Evolutionary conservation across 257 asterid genomes (phyloP).

Genomic region (Penstemon eatonii): DNA sequence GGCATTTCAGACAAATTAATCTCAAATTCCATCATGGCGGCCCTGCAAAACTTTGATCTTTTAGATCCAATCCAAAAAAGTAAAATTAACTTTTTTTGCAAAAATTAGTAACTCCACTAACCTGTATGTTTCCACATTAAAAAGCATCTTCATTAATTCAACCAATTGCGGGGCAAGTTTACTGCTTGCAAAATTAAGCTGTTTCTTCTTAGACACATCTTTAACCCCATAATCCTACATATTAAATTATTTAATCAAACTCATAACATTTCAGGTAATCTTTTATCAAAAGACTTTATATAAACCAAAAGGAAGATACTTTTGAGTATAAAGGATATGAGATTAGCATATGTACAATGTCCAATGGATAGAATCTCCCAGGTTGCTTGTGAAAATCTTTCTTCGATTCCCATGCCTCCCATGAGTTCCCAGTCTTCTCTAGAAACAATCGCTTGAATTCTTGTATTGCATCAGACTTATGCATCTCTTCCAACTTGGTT

Average conservation of each 20-base stretch:
- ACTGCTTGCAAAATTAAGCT: slow-evolving; percentile 55
- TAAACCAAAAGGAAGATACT: slow-evolving; percentile 8
- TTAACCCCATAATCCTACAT: slow-evolving; percentile 91
- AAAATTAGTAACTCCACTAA: slow-evolving; percentile 24
- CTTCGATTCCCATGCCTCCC: slow-evolving; percentile 82
- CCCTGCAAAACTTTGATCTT: slow-evolving; percentile 51
- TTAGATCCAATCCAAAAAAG: slow-evolving; percentile 29
- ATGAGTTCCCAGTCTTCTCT: slow-evolving; percentile 90
- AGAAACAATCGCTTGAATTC: slow-evolving; percentile 82
- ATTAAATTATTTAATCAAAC: slow-evolving; percentile 24
- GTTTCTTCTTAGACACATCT: slow-evolving; percentile 57
- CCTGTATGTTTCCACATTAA: slow-evolving; percentile 96
- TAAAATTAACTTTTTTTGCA: slow-evolving; percentile 18
- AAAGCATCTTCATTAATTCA: slow-evolving; percentile 90
- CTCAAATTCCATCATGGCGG: slow-evolving; percentile 99
- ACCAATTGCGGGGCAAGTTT: slow-evolving; percentile 68
- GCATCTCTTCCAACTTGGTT: slow-evolving; percentile 60
- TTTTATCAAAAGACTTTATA: neutral
- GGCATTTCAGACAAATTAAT: slow-evolving; percentile 99
- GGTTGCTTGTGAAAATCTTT: slow-evolving; percentile 78
- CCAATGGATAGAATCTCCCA: slow-evolving; percentile 86
- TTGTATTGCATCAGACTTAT: slow-evolving; percentile 62
- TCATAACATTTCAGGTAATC: slow-evolving; percentile 17
- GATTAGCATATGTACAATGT: slow-evolving; percentile 72
- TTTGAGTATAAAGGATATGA: slow-evolving; percentile 17